Conservation (phyloP, 495 filamentous ascomycete species). For the Talaromyces nanjingensis region DNA sequence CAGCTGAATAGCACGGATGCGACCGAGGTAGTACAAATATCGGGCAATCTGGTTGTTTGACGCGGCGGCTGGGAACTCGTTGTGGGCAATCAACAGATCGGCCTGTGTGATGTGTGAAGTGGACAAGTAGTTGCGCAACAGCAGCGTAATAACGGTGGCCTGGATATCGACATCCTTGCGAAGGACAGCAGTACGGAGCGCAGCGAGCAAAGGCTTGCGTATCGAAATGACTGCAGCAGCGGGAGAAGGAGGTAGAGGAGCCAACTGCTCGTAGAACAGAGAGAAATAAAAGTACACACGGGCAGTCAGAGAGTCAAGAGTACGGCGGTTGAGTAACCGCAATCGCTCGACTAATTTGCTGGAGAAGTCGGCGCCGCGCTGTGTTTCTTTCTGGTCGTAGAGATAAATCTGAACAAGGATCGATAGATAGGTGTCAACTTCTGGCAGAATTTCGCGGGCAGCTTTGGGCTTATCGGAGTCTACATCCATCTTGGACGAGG, state of each 20-base stretch:
- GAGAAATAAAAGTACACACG: conserved; percentile 98
- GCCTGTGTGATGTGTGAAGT: conserved; percentile 97
- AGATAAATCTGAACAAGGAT: conserved; percentile 86
- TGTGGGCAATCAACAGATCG: conserved; percentile 90
- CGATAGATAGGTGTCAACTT: conserved; percentile 86
- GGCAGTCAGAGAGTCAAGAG: conserved; percentile 85
- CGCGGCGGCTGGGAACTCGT: conserved; percentile 84
- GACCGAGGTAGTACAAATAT: conserved; percentile 92
- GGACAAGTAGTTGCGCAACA: conserved; percentile 91
- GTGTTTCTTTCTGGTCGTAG: conserved; percentile 71
- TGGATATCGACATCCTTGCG: conserved; percentile 95
- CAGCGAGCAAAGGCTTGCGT: conserved; percentile 77
- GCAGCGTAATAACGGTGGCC: conserved; percentile 85
- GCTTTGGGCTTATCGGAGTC: conserved; percentile 51
- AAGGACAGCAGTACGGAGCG: conserved; percentile 85
- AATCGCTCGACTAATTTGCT: conserved; percentile 71
- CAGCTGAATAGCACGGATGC: conserved; percentile 92
- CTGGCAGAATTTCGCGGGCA: conserved; percentile 71
- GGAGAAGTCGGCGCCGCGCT: conserved; percentile 79
- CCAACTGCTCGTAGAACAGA: conserved; percentile 83
- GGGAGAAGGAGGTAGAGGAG: conserved; percentile 79
- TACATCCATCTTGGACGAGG: conserved; percentile 66
- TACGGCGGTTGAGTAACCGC: conserved; percentile 84
- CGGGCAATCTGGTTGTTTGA: conserved; percentile 97
- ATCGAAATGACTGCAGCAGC: conserved; percentile 77